Conservation (phyloP, 768 basidiomycete genomes). For the Mycena vitilis region DNA sequence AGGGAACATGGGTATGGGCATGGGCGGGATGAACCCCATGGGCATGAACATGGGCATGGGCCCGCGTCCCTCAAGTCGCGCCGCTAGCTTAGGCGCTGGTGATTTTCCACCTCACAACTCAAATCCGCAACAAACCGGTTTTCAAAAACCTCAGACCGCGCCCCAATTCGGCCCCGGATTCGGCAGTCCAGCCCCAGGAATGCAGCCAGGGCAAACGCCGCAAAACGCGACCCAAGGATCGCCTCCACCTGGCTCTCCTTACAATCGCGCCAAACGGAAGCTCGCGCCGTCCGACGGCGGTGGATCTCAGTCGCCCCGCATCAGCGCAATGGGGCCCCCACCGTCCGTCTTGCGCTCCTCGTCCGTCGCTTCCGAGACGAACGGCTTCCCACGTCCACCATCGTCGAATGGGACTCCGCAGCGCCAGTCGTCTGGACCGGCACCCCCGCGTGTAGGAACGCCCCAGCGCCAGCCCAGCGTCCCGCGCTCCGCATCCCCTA, state of each 20-base stretch:
- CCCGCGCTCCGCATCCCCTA: slow-evolving; percentile 31
- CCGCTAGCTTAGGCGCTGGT: slow-evolving; percentile 21
- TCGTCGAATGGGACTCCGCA: slow-evolving; percentile 25
- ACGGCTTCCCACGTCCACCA: slow-evolving; percentile 20
- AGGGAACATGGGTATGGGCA: slow-evolving; percentile 25
- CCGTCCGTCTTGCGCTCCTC: slow-evolving; percentile 28
- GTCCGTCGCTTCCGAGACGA: slow-evolving; percentile 19
- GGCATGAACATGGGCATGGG: slow-evolving; percentile 29
- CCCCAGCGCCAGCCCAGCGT: slow-evolving; percentile 27
- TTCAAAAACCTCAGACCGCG: slow-evolving; percentile 16
- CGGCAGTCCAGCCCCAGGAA: slow-evolving; percentile 15
- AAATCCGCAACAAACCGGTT: slow-evolving; percentile 31
- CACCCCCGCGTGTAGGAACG: slow-evolving; percentile 17
- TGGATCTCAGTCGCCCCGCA: slow-evolving; percentile 27
- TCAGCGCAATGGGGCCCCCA: slow-evolving; percentile 35
- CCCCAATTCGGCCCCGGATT: slow-evolving; percentile 30
- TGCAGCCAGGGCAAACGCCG: slow-evolving; percentile 15
- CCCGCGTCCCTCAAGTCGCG: slow-evolving; percentile 27
- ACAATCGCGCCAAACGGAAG: slow-evolving; percentile 22
- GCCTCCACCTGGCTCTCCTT: slow-evolving; percentile 27
- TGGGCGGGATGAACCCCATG: slow-evolving; percentile 17
- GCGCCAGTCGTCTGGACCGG: slow-evolving; percentile 20
- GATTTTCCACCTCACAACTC: slow-evolving; percentile 16
- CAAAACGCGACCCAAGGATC: slow-evolving; percentile 23
- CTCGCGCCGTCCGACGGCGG: slow-evolving; percentile 27